Conservation (phyloP, 1,284 basidiomycete genomes). For the Trametes versicolor region DNA sequence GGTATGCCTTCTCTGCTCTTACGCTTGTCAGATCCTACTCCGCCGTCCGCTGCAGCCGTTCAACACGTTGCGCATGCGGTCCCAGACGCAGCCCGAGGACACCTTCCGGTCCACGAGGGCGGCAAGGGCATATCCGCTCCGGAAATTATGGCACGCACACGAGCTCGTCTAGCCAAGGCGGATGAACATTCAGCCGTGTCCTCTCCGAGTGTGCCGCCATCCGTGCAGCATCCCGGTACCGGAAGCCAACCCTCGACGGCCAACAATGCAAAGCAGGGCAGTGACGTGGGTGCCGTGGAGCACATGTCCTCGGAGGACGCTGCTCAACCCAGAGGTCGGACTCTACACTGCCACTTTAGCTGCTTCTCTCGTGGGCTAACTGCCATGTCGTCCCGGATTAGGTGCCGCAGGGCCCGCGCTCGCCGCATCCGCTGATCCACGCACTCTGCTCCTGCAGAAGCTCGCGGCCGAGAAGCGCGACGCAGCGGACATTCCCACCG, state of each 20-base stretch:
- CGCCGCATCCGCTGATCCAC: conserved; percentile 36
- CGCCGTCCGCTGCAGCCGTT: conserved; percentile 11
- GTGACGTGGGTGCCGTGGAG: conserved; percentile 29
- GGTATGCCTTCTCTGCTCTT: conserved; percentile 35
- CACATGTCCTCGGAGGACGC: conserved; percentile 29
- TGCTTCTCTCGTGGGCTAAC: conserved; percentile 22
- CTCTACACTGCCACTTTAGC: conserved; percentile 25
- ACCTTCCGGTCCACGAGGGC: conserved; percentile 20
- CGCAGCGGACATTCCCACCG: conserved; percentile 31
- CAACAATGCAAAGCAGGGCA: not conserved
- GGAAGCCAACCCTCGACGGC: conserved; percentile 10
- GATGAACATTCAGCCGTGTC: conserved; percentile 16
- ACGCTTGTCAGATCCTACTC: conserved; percentile 36
- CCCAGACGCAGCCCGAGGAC: conserved; percentile 23
- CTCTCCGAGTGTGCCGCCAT: conserved; percentile 2
- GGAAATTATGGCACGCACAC: conserved; percentile 47
- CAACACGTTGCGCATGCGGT: conserved; percentile 11
- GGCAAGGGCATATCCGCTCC: conserved; percentile 41
- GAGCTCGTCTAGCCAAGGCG: conserved; percentile 40
- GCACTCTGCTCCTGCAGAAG: conserved; percentile 54
- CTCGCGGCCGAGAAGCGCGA: conserved; percentile 56
- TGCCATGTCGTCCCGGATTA: conserved; percentile 12
- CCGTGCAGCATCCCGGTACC: conserved; percentile 22
- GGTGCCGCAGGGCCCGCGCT: conserved; percentile 19
- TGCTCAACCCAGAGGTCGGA: conserved; percentile 16